Base-by-base conservation (phyloP, 176 grass and related monocot genomes). In the Elymus sibiricus region DNA sequence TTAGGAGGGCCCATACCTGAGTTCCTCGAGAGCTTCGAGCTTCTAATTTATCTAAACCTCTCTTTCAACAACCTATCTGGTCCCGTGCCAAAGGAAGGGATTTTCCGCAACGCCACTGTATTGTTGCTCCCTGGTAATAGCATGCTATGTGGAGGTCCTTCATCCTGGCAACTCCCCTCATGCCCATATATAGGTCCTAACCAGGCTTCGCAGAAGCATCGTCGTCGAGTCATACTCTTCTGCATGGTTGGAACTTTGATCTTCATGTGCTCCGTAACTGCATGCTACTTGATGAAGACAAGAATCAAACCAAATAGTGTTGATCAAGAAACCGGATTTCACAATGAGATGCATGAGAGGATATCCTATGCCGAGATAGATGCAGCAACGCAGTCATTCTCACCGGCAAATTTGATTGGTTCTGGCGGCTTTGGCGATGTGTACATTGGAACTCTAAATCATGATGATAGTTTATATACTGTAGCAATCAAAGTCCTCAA, bases 51-150 rank as follows among this genome's bases (percentile, higher is more conserved):
- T 79, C 63, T 86, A 32, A 86, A 86, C 13, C 75, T 86, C 32
- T 86, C 84, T 76, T 86, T 79, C 84, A 79, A 86, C 64, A 59
- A 70, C 15, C 74, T 86, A 6, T 86, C 63, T 43, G 84, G 84
- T 17, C 63, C 47, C 4, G 84, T 86, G 7, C 74, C 75, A 70
- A 67, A 56, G n/a, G 69, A 46, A 43, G 84, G 64, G 14, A 56
- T 79, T 10, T 86, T 86, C 55, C 3, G 5, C 31, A 86, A 79
- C 40, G 6, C 46, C 24, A 79, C 46, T 68, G 28, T n/a, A 70
- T 79, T 78, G 22, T 78, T 49, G 0, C 46, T 86, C 46, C 67
- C n/a, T 31, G 84, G 64, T 16, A 86, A 86, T 4, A 79, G 3
- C 15, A 70, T 79, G 83, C 31, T 78, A 59, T 86, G 84, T 2